phyloP scores from a whole-genome alignment of 306 rosid genomes.

The Lithocarpus polystachyus region DNA sequence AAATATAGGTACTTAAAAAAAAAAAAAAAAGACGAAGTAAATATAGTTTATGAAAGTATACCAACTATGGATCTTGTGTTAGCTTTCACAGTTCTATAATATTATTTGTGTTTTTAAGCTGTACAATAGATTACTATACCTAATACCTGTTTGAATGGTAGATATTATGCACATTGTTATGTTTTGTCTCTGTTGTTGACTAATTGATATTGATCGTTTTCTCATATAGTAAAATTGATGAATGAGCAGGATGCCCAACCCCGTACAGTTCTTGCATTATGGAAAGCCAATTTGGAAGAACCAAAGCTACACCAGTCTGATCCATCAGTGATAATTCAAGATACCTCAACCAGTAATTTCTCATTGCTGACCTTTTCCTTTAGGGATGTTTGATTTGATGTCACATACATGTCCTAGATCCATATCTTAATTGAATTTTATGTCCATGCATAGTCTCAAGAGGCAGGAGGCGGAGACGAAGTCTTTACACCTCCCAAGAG shows the following conservation, averaged over 20 bases:
- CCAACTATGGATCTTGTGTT: neutral
- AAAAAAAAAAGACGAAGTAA: neutral
- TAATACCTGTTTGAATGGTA: neutral
- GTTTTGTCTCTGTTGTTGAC: constrained; percentile 3
- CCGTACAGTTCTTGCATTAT: constrained; percentile 58
- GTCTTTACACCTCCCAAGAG: constrained; percentile 2
- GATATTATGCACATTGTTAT: neutral
- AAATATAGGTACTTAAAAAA: too few relatives aligned
- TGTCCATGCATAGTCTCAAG: constrained; percentile 37
- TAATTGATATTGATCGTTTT: constrained; percentile 12
- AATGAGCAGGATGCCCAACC: constrained; percentile 82
- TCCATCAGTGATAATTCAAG: constrained; percentile 66
- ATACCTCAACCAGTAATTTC: constrained; percentile 51
- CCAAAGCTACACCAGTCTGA: constrained; percentile 77
- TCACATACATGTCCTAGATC: constrained; percentile 15
- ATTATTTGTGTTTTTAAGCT: neutral
- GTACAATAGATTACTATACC: neutral
- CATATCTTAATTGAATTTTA: constrained; percentile 25
- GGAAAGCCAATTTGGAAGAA: constrained; percentile 85
- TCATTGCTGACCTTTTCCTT: constrained; percentile 12
- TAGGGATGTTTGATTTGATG: neutral
- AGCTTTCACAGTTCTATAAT: neutral
- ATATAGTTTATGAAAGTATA: neutral
- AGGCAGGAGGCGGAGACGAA: constrained; percentile 41
- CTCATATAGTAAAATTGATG: neutral